phyloP scores from a whole-genome alignment of 2,329 filamentous ascomycete species.

The Leptographium procerum region DNA sequence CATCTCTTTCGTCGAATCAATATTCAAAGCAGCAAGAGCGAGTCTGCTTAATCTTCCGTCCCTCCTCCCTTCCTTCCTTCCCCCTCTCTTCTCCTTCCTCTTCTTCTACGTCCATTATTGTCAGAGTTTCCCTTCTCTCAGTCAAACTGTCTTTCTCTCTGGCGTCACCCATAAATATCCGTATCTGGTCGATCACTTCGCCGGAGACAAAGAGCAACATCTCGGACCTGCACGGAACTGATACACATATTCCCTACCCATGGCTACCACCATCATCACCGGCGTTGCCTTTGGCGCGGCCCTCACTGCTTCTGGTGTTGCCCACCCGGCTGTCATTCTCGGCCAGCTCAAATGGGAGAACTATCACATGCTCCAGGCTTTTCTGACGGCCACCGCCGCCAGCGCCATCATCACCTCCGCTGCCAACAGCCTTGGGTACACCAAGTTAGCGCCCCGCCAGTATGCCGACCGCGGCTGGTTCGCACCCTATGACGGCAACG shows the following conservation, averaged over 20 bases:
- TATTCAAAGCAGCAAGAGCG: neutral
- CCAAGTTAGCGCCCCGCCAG: constrained; percentile 33
- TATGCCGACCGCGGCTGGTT: constrained; percentile 43
- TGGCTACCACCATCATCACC: constrained; percentile 26
- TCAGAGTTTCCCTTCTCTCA: too few relatives aligned
- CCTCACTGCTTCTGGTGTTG: constrained; percentile 48
- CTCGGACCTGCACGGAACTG: neutral
- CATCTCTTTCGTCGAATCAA: neutral
- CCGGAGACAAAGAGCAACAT: neutral
- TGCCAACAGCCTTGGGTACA: constrained; percentile 30
- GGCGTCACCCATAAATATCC: too few relatives aligned
- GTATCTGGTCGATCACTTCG: neutral
- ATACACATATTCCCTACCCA: neutral
- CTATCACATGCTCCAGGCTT: constrained; percentile 56
- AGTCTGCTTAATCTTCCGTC: neutral
- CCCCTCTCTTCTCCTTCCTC: neutral
- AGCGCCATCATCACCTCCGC: constrained; percentile 40
- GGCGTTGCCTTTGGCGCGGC: constrained; percentile 52
- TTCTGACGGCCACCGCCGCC: constrained; percentile 49
- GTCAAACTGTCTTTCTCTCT: neutral
- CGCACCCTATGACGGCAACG: constrained; percentile 49
- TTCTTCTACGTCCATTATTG: neutral
- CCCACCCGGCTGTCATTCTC: constrained; percentile 46
- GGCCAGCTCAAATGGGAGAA: constrained; percentile 48
- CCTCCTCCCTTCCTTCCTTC: neutral